phyloP scores from a whole-genome alignment of 257 asterid species.

The Nyctanthes arbortristis region DNA sequence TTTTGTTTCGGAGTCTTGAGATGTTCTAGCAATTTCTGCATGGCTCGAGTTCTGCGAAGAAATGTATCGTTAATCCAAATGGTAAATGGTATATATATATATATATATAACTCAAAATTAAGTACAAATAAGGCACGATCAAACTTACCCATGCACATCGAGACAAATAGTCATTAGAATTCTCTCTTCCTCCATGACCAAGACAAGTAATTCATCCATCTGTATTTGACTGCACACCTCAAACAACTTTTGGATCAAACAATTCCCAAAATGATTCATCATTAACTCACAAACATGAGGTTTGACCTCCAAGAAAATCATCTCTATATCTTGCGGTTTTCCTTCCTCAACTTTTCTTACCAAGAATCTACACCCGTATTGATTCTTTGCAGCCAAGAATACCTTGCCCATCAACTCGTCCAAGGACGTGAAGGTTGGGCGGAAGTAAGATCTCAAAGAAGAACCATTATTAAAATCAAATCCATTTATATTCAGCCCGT shows the following conservation, averaged over 20 bases:
- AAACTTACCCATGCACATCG: constrained; percentile 42
- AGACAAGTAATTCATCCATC: constrained; percentile 30
- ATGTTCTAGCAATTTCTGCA: constrained; percentile 31
- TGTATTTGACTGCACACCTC: constrained; percentile 47
- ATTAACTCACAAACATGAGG: constrained; percentile 35
- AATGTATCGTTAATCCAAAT: background rate
- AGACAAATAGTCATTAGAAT: constrained; percentile 30
- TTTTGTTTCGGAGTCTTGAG: constrained; percentile 23
- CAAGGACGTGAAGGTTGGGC: constrained; percentile 1
- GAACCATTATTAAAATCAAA: background rate
- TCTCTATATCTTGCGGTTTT: constrained; percentile 31
- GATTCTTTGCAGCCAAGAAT: constrained; percentile 36
- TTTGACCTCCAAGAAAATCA: constrained; percentile 36
- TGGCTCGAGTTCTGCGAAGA: constrained; percentile 34
- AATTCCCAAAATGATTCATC: constrained; percentile 45
- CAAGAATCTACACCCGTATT: constrained; percentile 45
- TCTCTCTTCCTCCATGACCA: constrained; percentile 33
- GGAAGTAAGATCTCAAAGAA: background rate
- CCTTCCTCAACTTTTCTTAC: constrained; percentile 40
- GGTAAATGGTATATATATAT: background rate
- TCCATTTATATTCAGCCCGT: background rate
- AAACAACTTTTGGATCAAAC: constrained; percentile 45
- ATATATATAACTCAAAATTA: too few relatives aligned
- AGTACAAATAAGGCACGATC: too few relatives aligned
- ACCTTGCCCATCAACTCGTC: constrained; percentile 26